Evolutionary conservation across 805 yeast genomes (phyloP).

Genomic region (Yamadazyma philogaea): DNA sequence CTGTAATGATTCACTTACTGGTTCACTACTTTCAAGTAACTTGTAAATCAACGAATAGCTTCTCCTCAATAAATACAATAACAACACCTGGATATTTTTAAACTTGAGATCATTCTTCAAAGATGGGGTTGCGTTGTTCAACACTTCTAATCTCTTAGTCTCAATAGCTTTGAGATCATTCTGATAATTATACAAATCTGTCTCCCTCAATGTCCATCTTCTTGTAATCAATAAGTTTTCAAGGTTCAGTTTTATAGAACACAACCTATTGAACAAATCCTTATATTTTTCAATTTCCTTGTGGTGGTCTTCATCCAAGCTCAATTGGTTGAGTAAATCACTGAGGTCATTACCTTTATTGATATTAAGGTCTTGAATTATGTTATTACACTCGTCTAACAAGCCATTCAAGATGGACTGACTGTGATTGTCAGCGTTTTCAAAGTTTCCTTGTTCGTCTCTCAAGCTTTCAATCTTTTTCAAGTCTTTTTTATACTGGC

Average conservation of each 20-base stretch:
- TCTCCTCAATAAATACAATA: slow-evolving; percentile 78
- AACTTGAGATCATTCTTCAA: slow-evolving; percentile 20
- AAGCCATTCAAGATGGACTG: slow-evolving; percentile 65
- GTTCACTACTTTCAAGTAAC: slow-evolving; percentile 87
- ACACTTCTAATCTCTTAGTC: slow-evolving; percentile 53
- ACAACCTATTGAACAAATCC: slow-evolving; percentile 56
- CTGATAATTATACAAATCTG: slow-evolving; percentile 86
- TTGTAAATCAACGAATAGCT: slow-evolving; percentile 90
- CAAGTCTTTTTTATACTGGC: slow-evolving; percentile 22
- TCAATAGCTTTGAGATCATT: slow-evolving; percentile 71
- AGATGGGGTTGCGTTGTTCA: slow-evolving; percentile 9
- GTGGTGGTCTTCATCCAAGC: slow-evolving; percentile 30
- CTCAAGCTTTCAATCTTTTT: slow-evolving; percentile 37
- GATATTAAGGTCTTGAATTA: slow-evolving; percentile 64
- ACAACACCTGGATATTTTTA: slow-evolving; percentile 42
- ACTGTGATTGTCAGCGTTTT: slow-evolving; percentile 13
- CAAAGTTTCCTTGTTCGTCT: slow-evolving; percentile 56
- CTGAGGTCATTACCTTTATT: slow-evolving; percentile 27
- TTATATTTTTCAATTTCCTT: slow-evolving; percentile 16
- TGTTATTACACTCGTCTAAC: slow-evolving; percentile 77
- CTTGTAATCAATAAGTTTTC: slow-evolving; percentile 86
- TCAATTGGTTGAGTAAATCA: slow-evolving; percentile 14
- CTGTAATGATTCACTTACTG: slow-evolving; percentile 89
- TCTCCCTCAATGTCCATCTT: slow-evolving; percentile 96
- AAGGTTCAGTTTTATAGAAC: slow-evolving; percentile 64